Conservation (phyloP, 768 basidiomycete species). For the Phanerochaete sordida region DNA sequence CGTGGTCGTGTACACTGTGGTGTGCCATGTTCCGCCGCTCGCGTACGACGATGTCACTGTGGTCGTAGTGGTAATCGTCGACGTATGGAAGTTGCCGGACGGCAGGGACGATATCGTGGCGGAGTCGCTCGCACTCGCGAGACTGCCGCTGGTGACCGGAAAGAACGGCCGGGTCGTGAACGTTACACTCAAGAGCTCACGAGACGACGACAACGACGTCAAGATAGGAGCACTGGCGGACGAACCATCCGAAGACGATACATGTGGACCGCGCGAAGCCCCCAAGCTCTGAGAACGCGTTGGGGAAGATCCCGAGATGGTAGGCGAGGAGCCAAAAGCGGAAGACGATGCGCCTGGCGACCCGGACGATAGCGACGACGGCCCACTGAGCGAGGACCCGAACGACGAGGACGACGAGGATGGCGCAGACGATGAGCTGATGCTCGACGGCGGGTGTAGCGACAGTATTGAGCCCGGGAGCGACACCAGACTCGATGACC, state of each 20-base stretch:
- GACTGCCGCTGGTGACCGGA: slow-evolving; percentile 2
- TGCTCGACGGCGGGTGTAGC: neutral
- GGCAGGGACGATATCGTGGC: neutral
- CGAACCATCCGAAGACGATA: no score
- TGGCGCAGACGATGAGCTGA: neutral
- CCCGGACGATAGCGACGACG: no score
- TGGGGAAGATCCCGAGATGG: no score
- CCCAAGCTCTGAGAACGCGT: no score
- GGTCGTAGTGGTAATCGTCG: slow-evolving; percentile 12
- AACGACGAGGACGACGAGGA: neutral
- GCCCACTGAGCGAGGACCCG: neutral
- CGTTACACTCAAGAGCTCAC: neutral
- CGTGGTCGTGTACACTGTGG: slow-evolving; percentile 15
- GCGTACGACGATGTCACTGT: neutral
- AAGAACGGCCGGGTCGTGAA: neutral
- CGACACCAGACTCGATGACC: neutral
- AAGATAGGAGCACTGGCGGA: no score
- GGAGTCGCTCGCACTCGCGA: neutral
- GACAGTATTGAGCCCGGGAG: neutral
- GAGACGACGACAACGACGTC: neutral
- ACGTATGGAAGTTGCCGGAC: neutral
- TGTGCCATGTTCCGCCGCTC: slow-evolving; percentile 3
- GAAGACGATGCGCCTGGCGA: neutral
- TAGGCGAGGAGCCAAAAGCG: neutral
- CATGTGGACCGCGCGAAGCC: no score